Base-by-base conservation (phyloP, 805 yeast genomes). In the Pichia scutulata region DNA sequence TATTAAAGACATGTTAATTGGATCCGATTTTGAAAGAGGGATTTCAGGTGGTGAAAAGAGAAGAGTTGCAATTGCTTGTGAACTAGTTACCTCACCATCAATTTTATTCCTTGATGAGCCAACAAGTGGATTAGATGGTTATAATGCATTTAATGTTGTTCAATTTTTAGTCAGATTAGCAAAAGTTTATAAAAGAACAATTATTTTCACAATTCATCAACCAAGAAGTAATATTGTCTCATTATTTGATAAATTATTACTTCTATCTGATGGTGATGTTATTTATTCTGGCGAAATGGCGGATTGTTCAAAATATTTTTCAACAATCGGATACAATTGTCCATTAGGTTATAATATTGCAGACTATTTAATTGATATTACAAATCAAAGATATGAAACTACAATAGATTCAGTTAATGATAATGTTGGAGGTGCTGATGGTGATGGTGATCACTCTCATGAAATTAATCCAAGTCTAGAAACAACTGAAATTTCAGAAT, bases 211-310 rank as follows among this genome's bases (percentile, higher is more conserved):
- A 0, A 93, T 93, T 56, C 99, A 93, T 69, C 99, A 93, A 64
- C 99, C 99, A 12, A 77, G 99, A 61, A 87, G 97, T 51, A 93
- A 93, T 62, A 92, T 93, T 64, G 97, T 93, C 33, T 83, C 96
- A 0, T 69, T 88, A 51, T 93, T 93, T 66, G 97, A 92, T 62
- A 83, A 84, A 59, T 74, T 93, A 45, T 67, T 92, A 2, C 70
- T 93, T 46, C 72, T 93, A 48, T 84, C 96, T 24, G 85, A 85
- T 55, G 98, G 99, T 53, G 81, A 82, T 56, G 70, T 89, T 64
- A 84, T 90, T 2, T 93, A 86, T 62, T 87, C 96, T 0, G 99
- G 99, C 18, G 81, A 80, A n/a, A 84, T 85, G 76, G 69, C 74
- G 7, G 78, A 79, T 43, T 86, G 93, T 48, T 78, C 81, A 57